Evolutionary conservation across 23 red algal species (phyloP).

Genomic region (Gracilaria gracilis): DNA sequence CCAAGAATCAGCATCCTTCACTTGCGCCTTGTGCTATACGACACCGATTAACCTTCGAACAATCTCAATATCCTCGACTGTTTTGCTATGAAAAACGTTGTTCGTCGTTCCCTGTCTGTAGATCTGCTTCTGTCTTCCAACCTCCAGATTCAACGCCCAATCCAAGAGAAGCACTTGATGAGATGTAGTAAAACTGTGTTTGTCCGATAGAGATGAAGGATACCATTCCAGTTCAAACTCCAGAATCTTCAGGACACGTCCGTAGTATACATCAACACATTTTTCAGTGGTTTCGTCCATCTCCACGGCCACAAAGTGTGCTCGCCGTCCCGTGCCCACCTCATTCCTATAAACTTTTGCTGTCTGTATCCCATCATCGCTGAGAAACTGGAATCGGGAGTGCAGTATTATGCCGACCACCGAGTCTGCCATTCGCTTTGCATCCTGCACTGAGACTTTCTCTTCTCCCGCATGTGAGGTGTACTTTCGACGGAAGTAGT

Average conservation of each 20-base stretch:
- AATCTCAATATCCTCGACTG: too few species aligned
- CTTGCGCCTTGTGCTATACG: too few species aligned
- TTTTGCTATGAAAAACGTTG: too few species aligned
- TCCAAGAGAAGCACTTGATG: too few species aligned
- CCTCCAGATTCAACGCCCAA: too few species aligned
- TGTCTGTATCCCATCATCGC: background rate
- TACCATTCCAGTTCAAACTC: background rate
- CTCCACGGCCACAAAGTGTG: constrained; percentile 12
- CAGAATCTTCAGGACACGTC: background rate
- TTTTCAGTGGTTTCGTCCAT: constrained; percentile 2
- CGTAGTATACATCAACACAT: background rate
- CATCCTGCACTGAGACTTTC: background rate
- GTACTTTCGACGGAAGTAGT: constrained; percentile 16
- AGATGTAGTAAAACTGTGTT: too few species aligned
- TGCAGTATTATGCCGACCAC: background rate
- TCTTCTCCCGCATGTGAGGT: background rate
- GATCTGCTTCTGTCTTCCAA: too few species aligned
- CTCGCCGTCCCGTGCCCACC: background rate
- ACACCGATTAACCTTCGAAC: too few species aligned
- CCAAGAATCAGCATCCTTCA: too few species aligned
- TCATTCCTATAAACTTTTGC: background rate
- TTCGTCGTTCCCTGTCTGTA: too few species aligned
- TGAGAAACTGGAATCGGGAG: background rate
- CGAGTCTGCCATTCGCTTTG: background rate
- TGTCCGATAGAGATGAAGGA: background rate